Percentiles rank a stretch among this genome's conserved stretches.
Conservation (phyloP, 2,329 filamentous ascomycete species). For the Zelopaecilomyces penicillatus region DNA sequence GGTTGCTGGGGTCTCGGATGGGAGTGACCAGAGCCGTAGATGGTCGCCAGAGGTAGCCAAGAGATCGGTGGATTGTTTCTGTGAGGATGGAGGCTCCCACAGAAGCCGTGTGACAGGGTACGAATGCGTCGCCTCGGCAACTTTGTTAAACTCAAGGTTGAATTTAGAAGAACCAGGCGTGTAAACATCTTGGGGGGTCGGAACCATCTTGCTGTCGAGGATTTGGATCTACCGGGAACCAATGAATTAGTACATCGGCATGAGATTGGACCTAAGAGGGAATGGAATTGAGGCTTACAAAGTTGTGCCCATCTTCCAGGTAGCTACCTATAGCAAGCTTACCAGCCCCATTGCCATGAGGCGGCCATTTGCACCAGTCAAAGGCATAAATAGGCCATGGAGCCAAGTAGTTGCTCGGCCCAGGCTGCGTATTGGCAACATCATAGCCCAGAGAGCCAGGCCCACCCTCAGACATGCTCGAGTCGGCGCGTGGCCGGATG, state of each 20-base stretch:
- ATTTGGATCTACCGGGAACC: constrained; percentile 72
- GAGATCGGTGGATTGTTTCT: constrained; percentile 91
- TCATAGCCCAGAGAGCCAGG: constrained; percentile 58
- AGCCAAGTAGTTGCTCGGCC: constrained; percentile 87
- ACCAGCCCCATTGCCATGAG: constrained; percentile 70
- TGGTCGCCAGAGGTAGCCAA: constrained; percentile 94
- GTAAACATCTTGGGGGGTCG: constrained; percentile 60
- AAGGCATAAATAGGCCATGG: constrained; percentile 95
- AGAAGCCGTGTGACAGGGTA: constrained; percentile 92
- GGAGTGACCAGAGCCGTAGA: constrained; percentile 86
- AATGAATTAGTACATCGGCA: background rate
- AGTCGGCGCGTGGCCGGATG: constrained; percentile 80
- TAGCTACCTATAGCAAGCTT: constrained; percentile 96
- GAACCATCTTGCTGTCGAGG: constrained; percentile 72
- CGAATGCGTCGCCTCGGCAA: constrained; percentile 94
- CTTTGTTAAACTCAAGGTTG: constrained; percentile 81
- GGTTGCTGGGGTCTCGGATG: constrained; percentile 51
- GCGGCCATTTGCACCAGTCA: constrained; percentile 98
- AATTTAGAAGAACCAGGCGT: constrained; percentile 63
- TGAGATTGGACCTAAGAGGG: background rate
- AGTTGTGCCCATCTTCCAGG: constrained; percentile 95
- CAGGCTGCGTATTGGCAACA: constrained; percentile 52
- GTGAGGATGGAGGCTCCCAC: constrained; percentile 91
- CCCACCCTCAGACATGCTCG: constrained; percentile 64
- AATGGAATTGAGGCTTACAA: constrained; percentile 48